phyloP scores from a whole-genome alignment of 148 eudicot genomes.

The Rhododendron vialii region DNA sequence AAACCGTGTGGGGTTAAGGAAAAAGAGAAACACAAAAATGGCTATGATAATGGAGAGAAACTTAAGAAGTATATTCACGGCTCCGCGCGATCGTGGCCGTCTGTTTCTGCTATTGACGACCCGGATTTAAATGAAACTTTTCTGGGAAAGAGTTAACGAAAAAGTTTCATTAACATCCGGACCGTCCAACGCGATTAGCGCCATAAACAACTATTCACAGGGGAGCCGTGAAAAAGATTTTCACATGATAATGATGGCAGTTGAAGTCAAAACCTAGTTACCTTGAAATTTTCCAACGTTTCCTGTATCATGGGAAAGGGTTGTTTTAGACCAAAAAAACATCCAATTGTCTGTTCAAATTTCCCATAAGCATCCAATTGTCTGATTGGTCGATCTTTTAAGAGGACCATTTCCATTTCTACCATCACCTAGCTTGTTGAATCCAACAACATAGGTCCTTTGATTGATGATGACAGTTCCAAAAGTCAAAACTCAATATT shows the following conservation, averaged over 20 bases:
- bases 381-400: neutral
- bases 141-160: too few species aligned
- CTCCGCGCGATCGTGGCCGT: too few species aligned
- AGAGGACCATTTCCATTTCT: neutral
- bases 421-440: neutral
- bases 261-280: neutral
- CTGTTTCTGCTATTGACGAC: too few species aligned
- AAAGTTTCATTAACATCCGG: too few species aligned
- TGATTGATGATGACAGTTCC: constrained; percentile 11
- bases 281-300: neutral
- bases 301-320: neutral
- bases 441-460: neutral
- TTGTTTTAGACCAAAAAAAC: neutral
- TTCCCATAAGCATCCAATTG: neutral
- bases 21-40: neutral
- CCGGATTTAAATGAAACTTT: too few species aligned
- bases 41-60: too few species aligned
- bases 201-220: too few species aligned
- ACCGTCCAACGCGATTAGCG: too few species aligned
- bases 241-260: neutral
- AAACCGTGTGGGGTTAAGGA: neutral
- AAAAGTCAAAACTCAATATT: neutral
- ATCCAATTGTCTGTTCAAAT: neutral
- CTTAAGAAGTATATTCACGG: too few species aligned
- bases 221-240: too few species aligned